Percentiles rank a stretch among this genome's conserved stretches.
These are phyloP conservation scores for Xylariaceae sp. DNA, from an alignment of 2,329 filamentous ascomycete genomes.

Conservation along the genomic window DNA sequence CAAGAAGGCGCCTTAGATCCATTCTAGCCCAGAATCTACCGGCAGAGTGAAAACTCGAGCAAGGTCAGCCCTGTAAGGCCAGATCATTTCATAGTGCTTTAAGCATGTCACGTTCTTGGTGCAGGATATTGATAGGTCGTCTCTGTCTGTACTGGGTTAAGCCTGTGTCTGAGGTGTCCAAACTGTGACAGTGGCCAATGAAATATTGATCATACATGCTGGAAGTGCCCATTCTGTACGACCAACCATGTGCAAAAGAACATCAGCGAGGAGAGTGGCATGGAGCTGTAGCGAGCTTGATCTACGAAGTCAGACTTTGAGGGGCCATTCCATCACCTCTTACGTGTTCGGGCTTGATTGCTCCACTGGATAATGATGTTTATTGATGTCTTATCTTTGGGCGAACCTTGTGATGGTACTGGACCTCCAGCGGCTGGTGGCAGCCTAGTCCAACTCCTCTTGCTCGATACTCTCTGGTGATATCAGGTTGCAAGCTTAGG, in stretches of 20 bases:
- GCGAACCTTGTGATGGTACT: too few species aligned
- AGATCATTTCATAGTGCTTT: background rate
- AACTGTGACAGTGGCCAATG: background rate
- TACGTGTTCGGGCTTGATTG: too few species aligned
- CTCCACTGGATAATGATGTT: too few species aligned
- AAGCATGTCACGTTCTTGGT: background rate
- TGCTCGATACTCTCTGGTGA: too few species aligned
- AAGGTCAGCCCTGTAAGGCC: background rate
- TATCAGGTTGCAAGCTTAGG: too few species aligned
- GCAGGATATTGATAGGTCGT: background rate
- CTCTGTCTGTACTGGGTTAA: background rate
- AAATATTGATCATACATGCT: background rate
- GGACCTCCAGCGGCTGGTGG: too few species aligned
- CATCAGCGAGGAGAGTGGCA: background rate
- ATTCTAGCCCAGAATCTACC: too few species aligned
- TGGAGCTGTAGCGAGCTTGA: background rate
- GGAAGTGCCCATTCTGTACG: background rate
- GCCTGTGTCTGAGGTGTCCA: background rate
- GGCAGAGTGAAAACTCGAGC: background rate
- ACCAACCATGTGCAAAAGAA: background rate
- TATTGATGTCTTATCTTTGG: too few species aligned
- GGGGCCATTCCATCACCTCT: too few species aligned
- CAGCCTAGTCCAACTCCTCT: too few species aligned
- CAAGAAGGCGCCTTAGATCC: too few species aligned
- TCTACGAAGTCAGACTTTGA: background rate